Conservation (phyloP, 2,329 filamentous ascomycete species). For the Colletotrichum sp. region DNA sequence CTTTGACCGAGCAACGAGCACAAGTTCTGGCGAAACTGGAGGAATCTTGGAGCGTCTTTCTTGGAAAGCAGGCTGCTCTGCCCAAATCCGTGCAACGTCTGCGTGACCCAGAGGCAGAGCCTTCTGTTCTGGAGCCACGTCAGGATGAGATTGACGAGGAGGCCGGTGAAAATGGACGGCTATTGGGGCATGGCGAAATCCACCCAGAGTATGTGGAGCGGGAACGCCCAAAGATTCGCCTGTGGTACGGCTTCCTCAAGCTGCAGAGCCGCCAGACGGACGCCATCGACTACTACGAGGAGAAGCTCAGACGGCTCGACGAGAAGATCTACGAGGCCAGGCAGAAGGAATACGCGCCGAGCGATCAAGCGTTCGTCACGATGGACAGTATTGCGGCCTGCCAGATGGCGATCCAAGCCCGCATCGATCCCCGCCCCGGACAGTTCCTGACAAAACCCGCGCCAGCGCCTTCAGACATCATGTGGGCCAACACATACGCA, state of each 20-base stretch:
- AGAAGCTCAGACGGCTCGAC: conserved; percentile 80
- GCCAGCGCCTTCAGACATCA: conserved; percentile 88
- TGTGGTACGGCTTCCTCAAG: conserved; percentile 81
- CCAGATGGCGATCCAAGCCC: conserved; percentile 96
- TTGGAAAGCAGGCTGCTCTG: conserved; percentile 58
- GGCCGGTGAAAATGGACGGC: conserved; percentile 61
- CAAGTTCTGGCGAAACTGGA: conserved; percentile 75
- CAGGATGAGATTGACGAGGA: conserved; percentile 44
- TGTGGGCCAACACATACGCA: conserved; percentile 93
- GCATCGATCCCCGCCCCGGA: conserved; percentile 88
- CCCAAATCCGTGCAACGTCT: conserved; percentile 35
- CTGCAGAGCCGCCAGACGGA: conserved; percentile 78
- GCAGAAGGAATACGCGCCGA: conserved; percentile 76
- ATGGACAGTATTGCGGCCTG: conserved; percentile 94
- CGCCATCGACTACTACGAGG: conserved; percentile 93
- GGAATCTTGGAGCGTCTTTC: conserved; percentile 79
- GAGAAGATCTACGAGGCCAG: conserved; percentile 74
- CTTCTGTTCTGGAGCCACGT: conserved; percentile 8
- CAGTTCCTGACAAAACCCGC: conserved; percentile 85
- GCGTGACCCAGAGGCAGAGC: conserved; percentile 23
- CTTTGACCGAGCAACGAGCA: conserved; percentile 71
- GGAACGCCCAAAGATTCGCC: conserved; percentile 68
- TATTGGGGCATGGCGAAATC: conserved; percentile 49
- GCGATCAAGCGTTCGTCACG: conserved; percentile 90
- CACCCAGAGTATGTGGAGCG: conserved; percentile 39